These are phyloP conservation scores for Centrapalus pauciflorus DNA, from an alignment of 129 eudicot genomes.

Conservation along the genomic window DNA sequence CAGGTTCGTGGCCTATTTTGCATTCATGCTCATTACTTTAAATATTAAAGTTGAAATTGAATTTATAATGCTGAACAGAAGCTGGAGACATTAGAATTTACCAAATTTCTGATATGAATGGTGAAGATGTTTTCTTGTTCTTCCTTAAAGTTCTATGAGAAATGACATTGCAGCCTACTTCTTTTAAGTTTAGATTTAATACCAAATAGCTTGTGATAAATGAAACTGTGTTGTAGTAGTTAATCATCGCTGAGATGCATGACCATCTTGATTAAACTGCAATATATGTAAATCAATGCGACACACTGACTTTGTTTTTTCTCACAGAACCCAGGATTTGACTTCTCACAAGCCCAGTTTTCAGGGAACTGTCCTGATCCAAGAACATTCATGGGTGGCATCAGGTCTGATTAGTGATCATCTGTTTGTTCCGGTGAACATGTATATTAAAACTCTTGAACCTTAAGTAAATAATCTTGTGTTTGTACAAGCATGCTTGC, in stretches of 20 bases:
- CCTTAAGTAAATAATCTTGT: conserved; percentile 20
- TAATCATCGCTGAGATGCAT: background rate
- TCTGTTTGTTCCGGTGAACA: conserved; percentile 10
- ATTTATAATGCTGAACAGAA: background rate
- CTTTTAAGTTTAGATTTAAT: background rate
- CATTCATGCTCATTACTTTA: background rate
- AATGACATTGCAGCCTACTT: background rate
- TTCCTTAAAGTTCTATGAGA: background rate
- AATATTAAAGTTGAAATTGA: background rate
- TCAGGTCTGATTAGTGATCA: conserved; percentile 42
- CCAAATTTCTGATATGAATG: background rate
- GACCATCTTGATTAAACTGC: background rate
- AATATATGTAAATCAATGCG: background rate
- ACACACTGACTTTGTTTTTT: background rate
- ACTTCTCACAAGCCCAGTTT: conserved; percentile 92
- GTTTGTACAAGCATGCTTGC: conserved; percentile 9
- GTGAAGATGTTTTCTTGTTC: background rate
- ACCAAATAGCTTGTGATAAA: background rate
- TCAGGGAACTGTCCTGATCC: conserved; percentile 92
- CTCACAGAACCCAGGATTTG: conserved; percentile 92
- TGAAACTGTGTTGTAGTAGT: background rate
- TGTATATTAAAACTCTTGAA: conserved; percentile 22
- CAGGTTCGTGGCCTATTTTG: background rate
- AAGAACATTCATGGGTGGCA: conserved; percentile 94
- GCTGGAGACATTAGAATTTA: background rate